Percentiles rank a stretch among this genome's conserved stretches.
These are phyloP conservation scores for Linnemannia schmuckeri DNA, from an alignment of 192 early-diverging fungal species.

Conservation along the genomic window DNA sequence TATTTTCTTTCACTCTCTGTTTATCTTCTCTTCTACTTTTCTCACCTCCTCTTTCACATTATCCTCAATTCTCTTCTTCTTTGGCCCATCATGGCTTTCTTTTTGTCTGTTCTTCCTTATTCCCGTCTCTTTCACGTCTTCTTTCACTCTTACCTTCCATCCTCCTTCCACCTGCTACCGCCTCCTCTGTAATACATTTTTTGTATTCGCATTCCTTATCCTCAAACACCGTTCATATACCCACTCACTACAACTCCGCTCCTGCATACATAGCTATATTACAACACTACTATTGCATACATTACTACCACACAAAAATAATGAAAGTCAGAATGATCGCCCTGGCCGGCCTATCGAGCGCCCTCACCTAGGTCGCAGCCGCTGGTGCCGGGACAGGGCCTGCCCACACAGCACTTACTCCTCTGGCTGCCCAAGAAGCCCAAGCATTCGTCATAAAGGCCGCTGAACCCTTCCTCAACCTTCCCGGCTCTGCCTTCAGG, in stretches of 20 bases:
- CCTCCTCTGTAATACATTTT: neutral
- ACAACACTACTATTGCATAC: neutral
- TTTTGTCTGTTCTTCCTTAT: neutral
- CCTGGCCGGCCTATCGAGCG: neutral
- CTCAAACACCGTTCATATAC: neutral
- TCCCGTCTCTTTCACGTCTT: neutral
- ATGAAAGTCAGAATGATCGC: neutral
- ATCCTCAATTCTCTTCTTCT: neutral
- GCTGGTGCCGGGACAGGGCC: neutral
- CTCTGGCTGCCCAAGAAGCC: neutral
- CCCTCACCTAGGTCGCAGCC: neutral
- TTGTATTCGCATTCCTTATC: neutral
- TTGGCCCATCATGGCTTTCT: neutral
- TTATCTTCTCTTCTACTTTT: neutral
- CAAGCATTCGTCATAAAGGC: neutral
- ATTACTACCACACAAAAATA: neutral
- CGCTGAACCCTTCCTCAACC: neutral
- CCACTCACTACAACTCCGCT: neutral
- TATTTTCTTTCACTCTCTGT: neutral
- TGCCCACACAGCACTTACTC: neutral
- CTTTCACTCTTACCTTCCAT: neutral
- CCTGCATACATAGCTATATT: neutral
- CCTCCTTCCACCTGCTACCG: too few relatives aligned
- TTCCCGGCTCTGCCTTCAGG: neutral
- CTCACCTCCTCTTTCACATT: neutral